Conservation (phyloP, 2,329 filamentous ascomycete species). For the Penicillium sp. region DNA sequence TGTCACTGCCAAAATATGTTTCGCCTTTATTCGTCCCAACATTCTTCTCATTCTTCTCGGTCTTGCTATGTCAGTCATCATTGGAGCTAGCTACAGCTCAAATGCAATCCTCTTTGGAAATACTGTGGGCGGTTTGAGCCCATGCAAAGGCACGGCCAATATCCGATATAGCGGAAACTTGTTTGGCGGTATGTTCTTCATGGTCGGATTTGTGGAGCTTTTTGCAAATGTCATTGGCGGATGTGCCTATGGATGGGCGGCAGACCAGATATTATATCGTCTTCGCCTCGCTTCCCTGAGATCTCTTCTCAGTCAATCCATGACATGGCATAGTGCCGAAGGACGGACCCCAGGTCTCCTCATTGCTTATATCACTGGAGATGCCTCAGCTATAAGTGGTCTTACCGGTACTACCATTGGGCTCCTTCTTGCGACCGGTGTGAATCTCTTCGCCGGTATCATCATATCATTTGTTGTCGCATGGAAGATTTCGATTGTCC, state of each 20-base stretch:
- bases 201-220: slow-evolving; percentile 59
- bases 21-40: slow-evolving; percentile 42
- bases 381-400: slow-evolving; percentile 65
- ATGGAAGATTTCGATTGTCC: slow-evolving; percentile 75
- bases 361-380: slow-evolving; percentile 61
- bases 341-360: slow-evolving; percentile 60
- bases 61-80: slow-evolving; percentile 54
- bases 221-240: slow-evolving; percentile 62
- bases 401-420: slow-evolving; percentile 71
- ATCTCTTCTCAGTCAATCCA: slow-evolving; percentile 63
- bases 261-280: slow-evolving; percentile 64
- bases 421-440: slow-evolving; percentile 65
- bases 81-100: slow-evolving; percentile 58
- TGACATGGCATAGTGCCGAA: slow-evolving; percentile 69
- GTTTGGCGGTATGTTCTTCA: slow-evolving; percentile 60
- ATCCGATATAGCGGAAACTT: slow-evolving; percentile 54
- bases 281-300: slow-evolving; percentile 64
- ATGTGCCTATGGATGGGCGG: slow-evolving; percentile 57
- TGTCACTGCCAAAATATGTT: neutral
- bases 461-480: slow-evolving; percentile 65
- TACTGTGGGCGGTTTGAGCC: slow-evolving; percentile 57
- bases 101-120: slow-evolving; percentile 62
- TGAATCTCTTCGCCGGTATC: slow-evolving; percentile 69
- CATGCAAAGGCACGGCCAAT: slow-evolving; percentile 50
- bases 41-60: slow-evolving; percentile 49